A percentile compares a stretch with the other conserved stretches of the same genome.
Evolutionary conservation across 2,329 filamentous ascomycete species (phyloP).

Genomic region (Paecilomyces variotii): DNA sequence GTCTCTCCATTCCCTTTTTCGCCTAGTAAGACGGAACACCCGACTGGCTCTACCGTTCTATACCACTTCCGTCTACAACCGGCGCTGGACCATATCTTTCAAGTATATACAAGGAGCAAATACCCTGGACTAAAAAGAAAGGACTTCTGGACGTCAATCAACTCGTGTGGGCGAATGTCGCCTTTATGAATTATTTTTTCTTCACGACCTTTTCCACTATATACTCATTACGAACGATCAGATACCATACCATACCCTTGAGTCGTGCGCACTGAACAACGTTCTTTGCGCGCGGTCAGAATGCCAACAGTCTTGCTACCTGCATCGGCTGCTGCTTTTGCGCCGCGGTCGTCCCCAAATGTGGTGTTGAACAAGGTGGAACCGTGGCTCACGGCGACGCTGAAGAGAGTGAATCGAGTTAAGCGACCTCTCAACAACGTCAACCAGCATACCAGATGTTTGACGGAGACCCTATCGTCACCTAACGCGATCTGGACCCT

Average conservation of each 20-base stretch:
- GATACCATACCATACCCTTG: constrained; percentile 33
- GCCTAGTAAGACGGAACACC: constrained; percentile 8
- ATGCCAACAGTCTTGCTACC: constrained; percentile 94
- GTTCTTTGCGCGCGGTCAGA: constrained; percentile 47
- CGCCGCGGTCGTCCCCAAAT: constrained; percentile 85
- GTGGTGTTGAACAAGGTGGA: constrained; percentile 91
- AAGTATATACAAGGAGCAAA: neutral
- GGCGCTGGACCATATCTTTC: neutral
- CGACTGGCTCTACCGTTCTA: constrained; percentile 14
- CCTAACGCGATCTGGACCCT: constrained; percentile 90
- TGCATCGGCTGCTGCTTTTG: constrained; percentile 92
- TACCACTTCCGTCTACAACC: constrained; percentile 9
- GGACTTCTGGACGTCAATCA: constrained; percentile 5
- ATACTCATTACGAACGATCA: constrained; percentile 33
- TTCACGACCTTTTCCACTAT: constrained; percentile 7
- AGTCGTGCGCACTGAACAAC: constrained; percentile 39
- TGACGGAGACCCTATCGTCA: constrained; percentile 88
- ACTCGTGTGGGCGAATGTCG: constrained; percentile 31
- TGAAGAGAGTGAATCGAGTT: constrained; percentile 93
- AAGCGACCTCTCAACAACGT: constrained; percentile 97
- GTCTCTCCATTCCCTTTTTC: constrained; percentile 11
- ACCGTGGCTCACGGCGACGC: constrained; percentile 90
- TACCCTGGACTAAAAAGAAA: neutral
- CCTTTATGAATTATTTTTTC: constrained; percentile 26
- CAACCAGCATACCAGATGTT: constrained; percentile 86